Evolutionary conservation across 805 yeast genomes (phyloP).

Genomic region (Hagleromyces aurorensis): DNA sequence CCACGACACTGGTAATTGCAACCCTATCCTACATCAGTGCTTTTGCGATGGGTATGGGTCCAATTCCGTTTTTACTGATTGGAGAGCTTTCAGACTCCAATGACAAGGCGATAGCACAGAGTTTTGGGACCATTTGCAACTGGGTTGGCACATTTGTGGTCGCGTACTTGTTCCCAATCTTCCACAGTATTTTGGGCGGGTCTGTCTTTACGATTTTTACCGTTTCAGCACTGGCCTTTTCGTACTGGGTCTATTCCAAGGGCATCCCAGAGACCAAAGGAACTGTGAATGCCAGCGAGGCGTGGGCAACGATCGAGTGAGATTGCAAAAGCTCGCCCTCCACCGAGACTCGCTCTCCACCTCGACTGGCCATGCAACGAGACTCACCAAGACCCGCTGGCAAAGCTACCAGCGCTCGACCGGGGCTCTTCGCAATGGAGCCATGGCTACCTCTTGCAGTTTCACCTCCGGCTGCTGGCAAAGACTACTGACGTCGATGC

Average conservation of each 20-base stretch:
- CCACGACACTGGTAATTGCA: conserved; percentile 49
- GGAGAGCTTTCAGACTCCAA: conserved; percentile 79
- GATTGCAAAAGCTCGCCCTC: no score
- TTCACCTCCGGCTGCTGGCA: no score
- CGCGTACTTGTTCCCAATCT: conserved; percentile 73
- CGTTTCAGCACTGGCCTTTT: conserved; percentile 42
- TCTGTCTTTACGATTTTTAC: conserved; percentile 71
- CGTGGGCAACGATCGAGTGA: no score
- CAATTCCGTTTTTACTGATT: conserved; percentile 84
- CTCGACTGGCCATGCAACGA: no score
- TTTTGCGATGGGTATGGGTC: conserved; percentile 91
- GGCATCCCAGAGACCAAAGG: conserved; percentile 76
- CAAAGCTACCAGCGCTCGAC: no score
- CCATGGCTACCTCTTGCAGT: no score
- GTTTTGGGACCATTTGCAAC: conserved; percentile 84
- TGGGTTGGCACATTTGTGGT: conserved; percentile 85
- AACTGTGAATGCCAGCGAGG: conserved; percentile 49
- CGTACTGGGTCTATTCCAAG: conserved; percentile 32
- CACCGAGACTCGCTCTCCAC: no score
- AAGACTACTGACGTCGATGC: no score
- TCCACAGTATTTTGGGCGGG: conserved; percentile 63
- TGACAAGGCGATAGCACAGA: conserved; percentile 81
- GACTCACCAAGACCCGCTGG: no score
- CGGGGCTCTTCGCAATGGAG: no score
- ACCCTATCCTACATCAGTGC: conserved; percentile 70